phyloP scores from a whole-genome alignment of 345 rosid genomes.

The Salix purpurea region DNA sequence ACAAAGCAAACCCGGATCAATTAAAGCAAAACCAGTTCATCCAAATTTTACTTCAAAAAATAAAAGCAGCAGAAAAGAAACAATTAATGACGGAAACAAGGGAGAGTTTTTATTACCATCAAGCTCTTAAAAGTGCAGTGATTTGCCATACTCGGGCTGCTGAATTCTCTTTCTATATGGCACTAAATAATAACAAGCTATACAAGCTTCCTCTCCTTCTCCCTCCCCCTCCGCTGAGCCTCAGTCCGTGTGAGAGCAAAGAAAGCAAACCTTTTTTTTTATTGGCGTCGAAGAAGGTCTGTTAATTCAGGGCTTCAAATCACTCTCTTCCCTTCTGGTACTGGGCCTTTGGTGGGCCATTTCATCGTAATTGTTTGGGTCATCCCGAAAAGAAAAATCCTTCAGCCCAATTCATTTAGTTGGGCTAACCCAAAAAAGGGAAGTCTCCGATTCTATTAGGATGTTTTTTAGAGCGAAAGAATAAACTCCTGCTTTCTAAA shows the following conservation, averaged over 20 bases:
- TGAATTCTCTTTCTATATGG: not conserved
- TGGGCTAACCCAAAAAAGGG: not conserved
- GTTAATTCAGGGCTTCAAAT: not conserved
- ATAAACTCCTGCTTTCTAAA: not conserved
- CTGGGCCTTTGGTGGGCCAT: not conserved
- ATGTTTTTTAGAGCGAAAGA: not conserved
- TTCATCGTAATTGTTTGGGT: too few relatives aligned
- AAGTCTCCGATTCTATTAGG: not conserved
- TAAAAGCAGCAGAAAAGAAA: not conserved
- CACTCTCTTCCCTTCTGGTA: not conserved
- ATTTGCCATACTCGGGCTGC: slow-evolving; percentile 50
- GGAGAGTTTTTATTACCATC: slow-evolving; percentile 49
- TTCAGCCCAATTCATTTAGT: not conserved
- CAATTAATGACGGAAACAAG: not conserved
- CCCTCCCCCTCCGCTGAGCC: not conserved
- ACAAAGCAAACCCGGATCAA: slow-evolving; percentile 12
- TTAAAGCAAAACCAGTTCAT: slow-evolving; percentile 14
- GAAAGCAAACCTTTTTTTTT: not conserved
- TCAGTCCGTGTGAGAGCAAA: not conserved
- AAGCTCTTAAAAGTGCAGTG: slow-evolving; percentile 76
- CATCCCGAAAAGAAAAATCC: too few relatives aligned
- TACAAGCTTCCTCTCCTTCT: not conserved
- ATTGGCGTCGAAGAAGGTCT: not conserved
- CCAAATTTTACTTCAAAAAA: not conserved
- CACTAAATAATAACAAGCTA: not conserved